Evolutionary conservation across 768 basidiomycete species (phyloP).

Genomic region (Phylloporus arenicola): DNA sequence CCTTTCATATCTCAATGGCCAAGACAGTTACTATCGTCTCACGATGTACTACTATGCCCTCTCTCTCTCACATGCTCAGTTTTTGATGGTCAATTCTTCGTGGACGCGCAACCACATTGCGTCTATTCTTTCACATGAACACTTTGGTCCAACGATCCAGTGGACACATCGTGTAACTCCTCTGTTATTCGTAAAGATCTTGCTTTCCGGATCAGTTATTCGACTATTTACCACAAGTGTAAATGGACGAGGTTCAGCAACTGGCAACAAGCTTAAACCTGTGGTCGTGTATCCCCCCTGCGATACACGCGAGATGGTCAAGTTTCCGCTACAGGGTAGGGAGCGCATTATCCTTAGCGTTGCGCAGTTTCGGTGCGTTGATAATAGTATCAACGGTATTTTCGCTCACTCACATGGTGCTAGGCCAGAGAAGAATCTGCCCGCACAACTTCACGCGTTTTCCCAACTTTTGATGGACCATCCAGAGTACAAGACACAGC

Average conservation of each 20-base stretch:
- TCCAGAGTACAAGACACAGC: conserved; percentile 46
- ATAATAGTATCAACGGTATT: neutral
- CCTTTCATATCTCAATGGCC: neutral
- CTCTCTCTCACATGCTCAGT: conserved; percentile 66
- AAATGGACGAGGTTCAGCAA: neutral
- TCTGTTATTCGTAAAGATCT: conserved; percentile 34
- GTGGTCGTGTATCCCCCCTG: conserved; percentile 87
- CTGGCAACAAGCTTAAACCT: conserved; percentile 5
- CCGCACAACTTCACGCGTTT: conserved; percentile 71
- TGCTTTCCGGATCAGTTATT: conserved; percentile 6
- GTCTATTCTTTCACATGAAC: conserved; percentile 53
- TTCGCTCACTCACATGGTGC: neutral
- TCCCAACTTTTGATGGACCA: conserved; percentile 48
- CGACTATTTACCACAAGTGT: neutral
- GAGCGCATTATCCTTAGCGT: conserved; percentile 74
- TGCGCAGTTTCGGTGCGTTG: conserved; percentile 82
- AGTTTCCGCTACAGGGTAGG: conserved; percentile 48
- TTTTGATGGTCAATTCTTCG: conserved; percentile 90
- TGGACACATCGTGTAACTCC: conserved; percentile 40
- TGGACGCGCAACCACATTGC: conserved; percentile 90
- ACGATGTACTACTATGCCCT: conserved; percentile 81
- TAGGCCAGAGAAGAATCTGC: conserved; percentile 94
- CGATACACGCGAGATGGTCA: conserved; percentile 68
- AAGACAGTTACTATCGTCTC: conserved; percentile 74
- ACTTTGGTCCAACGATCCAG: conserved; percentile 45